Conservation (phyloP, 2,329 filamentous ascomycete species). For the Proliferodiscus dingleyae region DNA sequence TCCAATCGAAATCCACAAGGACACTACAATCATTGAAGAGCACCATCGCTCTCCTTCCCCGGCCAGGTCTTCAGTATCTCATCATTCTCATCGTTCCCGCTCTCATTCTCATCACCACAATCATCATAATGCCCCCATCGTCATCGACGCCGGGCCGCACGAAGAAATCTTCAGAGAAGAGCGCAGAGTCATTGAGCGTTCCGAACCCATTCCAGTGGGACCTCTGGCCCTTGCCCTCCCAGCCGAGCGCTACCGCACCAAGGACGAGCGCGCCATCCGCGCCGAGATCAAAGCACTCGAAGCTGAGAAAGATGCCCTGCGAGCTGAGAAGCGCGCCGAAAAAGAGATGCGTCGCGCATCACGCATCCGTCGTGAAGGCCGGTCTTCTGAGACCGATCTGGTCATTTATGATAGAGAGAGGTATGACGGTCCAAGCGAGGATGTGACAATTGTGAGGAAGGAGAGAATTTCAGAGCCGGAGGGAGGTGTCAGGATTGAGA, state of each 20-base stretch:
- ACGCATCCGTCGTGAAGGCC: conserved; percentile 51
- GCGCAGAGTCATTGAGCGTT: conserved; percentile 24
- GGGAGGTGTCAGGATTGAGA: conserved; percentile 66
- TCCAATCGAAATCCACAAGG: conserved; percentile 39
- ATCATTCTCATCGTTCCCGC: conserved; percentile 4
- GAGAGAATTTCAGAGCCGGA: conserved; percentile 53
- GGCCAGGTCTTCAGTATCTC: conserved; percentile 8
- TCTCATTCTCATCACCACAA: conserved; percentile 23
- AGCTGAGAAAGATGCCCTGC: conserved; percentile 54
- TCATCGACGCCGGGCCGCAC: conserved; percentile 36
- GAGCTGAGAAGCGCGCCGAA: conserved; percentile 49
- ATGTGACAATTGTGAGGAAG: conserved; percentile 45
- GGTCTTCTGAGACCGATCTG: conserved; percentile 55
- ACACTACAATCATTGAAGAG: conserved; percentile 38
- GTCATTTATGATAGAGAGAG: conserved; percentile 55
- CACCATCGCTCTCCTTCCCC: conserved; percentile 16
- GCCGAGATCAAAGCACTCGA: conserved; percentile 70
- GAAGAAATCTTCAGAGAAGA: conserved; percentile 24
- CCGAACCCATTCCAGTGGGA: conserved; percentile 31
- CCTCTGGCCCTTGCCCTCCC: conserved; percentile 40
- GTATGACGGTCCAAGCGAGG: conserved; percentile 40
- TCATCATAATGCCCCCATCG: conserved; percentile 34
- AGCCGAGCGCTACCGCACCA: conserved; percentile 29
- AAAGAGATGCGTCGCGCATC: conserved; percentile 41
- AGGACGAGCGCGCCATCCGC: conserved; percentile 54